Percentiles rank a stretch among this genome's conserved stretches.
Conservation (phyloP, 2,329 filamentous ascomycete species). For the Sclerotiophoma versabilis region DNA sequence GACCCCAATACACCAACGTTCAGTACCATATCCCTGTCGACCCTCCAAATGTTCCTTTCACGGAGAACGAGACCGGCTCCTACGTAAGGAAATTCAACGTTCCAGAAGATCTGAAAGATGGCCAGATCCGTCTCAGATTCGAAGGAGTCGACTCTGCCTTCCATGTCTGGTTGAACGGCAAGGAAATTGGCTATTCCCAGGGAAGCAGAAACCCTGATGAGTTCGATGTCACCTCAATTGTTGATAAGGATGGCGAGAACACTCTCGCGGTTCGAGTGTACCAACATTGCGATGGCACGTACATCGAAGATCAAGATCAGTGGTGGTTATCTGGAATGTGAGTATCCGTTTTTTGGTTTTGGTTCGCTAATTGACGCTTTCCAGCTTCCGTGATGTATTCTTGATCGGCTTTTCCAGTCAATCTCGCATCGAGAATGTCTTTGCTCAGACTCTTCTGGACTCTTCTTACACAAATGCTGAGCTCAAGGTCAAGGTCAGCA, state of each 20-base stretch:
- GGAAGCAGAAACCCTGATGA: slow-evolving; percentile 73
- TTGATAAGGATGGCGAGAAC: slow-evolving; percentile 60
- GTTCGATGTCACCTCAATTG: slow-evolving; percentile 67
- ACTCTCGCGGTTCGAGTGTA: slow-evolving; percentile 70
- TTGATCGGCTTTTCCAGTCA: slow-evolving; percentile 64
- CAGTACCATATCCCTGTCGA: slow-evolving; percentile 70
- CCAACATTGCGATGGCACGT: slow-evolving; percentile 72
- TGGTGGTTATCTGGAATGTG: slow-evolving; percentile 69
- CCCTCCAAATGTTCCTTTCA: slow-evolving; percentile 66
- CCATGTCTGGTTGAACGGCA: slow-evolving; percentile 72
- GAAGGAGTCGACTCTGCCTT: slow-evolving; percentile 77
- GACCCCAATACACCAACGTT: slow-evolving; percentile 73
- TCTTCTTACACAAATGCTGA: slow-evolving; percentile 58
- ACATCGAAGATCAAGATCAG: slow-evolving; percentile 74
- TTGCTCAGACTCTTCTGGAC: slow-evolving; percentile 63
- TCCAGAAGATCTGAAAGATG: slow-evolving; percentile 57
- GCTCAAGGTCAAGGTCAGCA: slow-evolving; percentile 57
- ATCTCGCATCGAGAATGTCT: slow-evolving; percentile 64
- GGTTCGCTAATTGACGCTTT: slow-evolving; percentile 36
- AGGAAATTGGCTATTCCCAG: slow-evolving; percentile 71
- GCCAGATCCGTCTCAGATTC: slow-evolving; percentile 69
- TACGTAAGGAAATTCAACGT: slow-evolving; percentile 66
- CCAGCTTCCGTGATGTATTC: slow-evolving; percentile 71
- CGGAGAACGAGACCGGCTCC: slow-evolving; percentile 69
- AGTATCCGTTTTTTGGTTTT: slow-evolving; percentile 8